Evolutionary conservation across 1,284 basidiomycete genomes (phyloP), one percentile per base, ranked within the genome.

Genomic region (Moesziomyces sp.): DNA sequence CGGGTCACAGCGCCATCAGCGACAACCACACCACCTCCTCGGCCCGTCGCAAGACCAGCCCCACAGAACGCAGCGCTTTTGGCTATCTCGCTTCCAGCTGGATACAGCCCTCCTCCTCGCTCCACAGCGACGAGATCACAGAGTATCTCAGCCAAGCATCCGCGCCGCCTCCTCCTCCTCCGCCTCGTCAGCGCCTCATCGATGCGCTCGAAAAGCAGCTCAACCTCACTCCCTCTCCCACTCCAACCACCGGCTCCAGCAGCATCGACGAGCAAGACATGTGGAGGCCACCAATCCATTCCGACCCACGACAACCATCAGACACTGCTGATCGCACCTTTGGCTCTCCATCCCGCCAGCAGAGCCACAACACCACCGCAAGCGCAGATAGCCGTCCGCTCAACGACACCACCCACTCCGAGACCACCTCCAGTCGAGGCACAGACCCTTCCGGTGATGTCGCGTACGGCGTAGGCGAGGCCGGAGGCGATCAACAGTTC

Each of bases 401-500:
- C 16, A 16, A 21, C 30, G 33, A 43, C 45, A 42, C 28, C 44
- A 48, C 13, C 33, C 53, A 46, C 3, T 67, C 65, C 11, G 65
- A 57, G 3, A 61, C 65, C 30, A 61, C 58, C 16, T 57, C 58
- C 9, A 67, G 58, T 33, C 58, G 58, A 10, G 58, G 53, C 40
- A 67, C 65, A 5, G 46, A 59, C 23, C 50, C 26, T 13, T 67
- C 65, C 9, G 38, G 48, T 16, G 35, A 58, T 28, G 45, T 49
- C 19, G 65, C 45, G 2, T 67, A 67, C 18, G 65, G 65, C 43
- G 58, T 67, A 2, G 65, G 65, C 46, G 65, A 67, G 21, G 58
- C 58, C 30, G 58, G 65, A 24, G 54, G 65, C 14, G 42, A 52
- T 10, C 38, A 67, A 8, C 57, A 61, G 19, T 58, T 67, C 35